phyloP scores from a whole-genome alignment of 192 early-diverging fungal species.

The Cetraspora pellucida region DNA sequence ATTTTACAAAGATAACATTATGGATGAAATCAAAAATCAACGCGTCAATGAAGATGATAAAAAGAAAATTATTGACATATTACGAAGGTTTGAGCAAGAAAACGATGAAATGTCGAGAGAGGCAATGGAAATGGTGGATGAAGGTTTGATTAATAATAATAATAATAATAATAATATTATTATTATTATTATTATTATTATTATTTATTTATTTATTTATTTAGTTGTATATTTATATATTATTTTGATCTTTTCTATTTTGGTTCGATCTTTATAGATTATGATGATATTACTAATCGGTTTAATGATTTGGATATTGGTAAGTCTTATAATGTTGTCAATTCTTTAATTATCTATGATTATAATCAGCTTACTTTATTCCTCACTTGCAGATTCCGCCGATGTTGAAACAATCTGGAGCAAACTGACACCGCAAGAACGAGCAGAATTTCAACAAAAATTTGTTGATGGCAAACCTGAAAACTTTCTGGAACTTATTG shows the following conservation, averaged over 20 bases:
- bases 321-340: neutral
- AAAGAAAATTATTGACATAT: conserved; percentile 52
- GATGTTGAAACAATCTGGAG: conserved; percentile 52
- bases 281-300: conserved; percentile 45
- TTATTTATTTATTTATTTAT: conserved; percentile 6
- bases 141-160: no score
- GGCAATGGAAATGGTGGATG: conserved; percentile 41
- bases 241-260: neutral
- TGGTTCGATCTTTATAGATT: neutral
- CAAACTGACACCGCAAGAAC: conserved; percentile 50
- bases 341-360: conserved; percentile 26
- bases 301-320: conserved; percentile 48
- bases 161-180: no score
- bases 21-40: conserved; percentile 54
- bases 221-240: neutral
- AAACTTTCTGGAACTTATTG: neutral
- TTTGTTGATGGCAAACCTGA: conserved; percentile 9
- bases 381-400: conserved; percentile 47
- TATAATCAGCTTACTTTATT: conserved; percentile 32
- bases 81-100: conserved; percentile 51
- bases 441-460: conserved; percentile 51
- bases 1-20: conserved; percentile 63
- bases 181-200: no score
- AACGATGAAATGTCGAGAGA: conserved; percentile 38
- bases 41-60: conserved; percentile 47